A percentile compares a stretch with the other conserved stretches of the same genome.
Evolutionary conservation across 371 early-diverging fungal genomes (phyloP).

Genomic region (Apophysomyces ossiformis): DNA sequence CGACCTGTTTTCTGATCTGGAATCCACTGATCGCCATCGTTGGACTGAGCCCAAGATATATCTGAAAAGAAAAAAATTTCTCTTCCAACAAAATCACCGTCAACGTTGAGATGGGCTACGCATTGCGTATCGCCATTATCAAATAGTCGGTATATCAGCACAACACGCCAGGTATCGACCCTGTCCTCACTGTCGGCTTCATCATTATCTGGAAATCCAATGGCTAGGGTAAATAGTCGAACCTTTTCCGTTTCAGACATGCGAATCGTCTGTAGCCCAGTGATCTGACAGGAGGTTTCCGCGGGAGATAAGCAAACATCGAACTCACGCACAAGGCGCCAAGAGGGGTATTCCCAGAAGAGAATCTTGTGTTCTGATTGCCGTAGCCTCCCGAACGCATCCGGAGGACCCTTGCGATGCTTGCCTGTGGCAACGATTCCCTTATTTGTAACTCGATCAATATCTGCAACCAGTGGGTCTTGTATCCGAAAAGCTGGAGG

Average conservation of each 20-base stretch:
- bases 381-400: slow-evolving; percentile 6
- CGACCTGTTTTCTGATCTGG: slow-evolving; percentile 15
- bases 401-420: slow-evolving; percentile 20
- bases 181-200: slow-evolving; percentile 32
- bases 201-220: slow-evolving; percentile 24
- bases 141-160: slow-evolving; percentile 40
- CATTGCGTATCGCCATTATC: slow-evolving; percentile 38
- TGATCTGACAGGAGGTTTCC: slow-evolving; percentile 38
- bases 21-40: slow-evolving; percentile 19
- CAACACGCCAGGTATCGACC: slow-evolving; percentile 36
- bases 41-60: slow-evolving; percentile 30
- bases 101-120: slow-evolving; percentile 30
- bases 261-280: slow-evolving; percentile 39
- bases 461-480: slow-evolving; percentile 45
- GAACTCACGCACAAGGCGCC: slow-evolving; percentile 35
- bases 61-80: slow-evolving; percentile 44
- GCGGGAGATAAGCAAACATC: slow-evolving; percentile 28
- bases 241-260: slow-evolving; percentile 20
- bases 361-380: slow-evolving; percentile 40
- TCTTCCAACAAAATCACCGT: slow-evolving; percentile 34
- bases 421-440: slow-evolving; percentile 45
- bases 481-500: slow-evolving; percentile 36
- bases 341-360: slow-evolving; percentile 44
- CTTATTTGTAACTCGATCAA: slow-evolving; percentile 33
- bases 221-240: slow-evolving; percentile 33